phyloP scores from a whole-genome alignment of 352 stramenopile species.

The Sclerospora graminicola region DNA sequence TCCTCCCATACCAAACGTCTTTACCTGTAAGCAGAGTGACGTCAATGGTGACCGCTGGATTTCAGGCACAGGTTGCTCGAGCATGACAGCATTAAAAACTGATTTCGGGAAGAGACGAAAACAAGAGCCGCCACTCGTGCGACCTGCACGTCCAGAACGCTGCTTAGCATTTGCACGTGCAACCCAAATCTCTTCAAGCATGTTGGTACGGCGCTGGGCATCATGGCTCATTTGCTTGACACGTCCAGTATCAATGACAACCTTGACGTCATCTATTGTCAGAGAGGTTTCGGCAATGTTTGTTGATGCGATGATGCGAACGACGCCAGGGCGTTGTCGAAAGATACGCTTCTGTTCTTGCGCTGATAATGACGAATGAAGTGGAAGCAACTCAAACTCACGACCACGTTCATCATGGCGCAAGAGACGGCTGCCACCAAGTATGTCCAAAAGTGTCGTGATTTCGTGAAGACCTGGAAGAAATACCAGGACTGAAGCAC shows the following conservation, averaged over 20 bases:
- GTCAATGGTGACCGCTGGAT: conserved; percentile 94
- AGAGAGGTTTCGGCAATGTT: conserved; percentile 96
- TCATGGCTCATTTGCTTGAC: conserved; percentile 87
- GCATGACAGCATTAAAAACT: conserved; percentile 68
- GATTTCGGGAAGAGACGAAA: conserved; percentile 83
- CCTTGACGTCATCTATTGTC: conserved; percentile 91
- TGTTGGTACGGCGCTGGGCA: conserved; percentile 77
- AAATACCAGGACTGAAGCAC: conserved; percentile 92
- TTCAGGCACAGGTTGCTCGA: conserved; percentile 85
- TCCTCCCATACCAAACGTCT: conserved; percentile 72
- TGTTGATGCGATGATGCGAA: conserved; percentile 94
- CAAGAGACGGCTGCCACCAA: conserved; percentile 48
- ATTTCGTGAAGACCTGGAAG: conserved; percentile 93
- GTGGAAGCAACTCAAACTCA: conserved; percentile 70
- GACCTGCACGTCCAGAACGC: conserved; percentile 85
- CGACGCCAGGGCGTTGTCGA: conserved; percentile 32
- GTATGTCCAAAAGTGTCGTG: conserved; percentile 60
- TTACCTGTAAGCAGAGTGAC: conserved; percentile 93
- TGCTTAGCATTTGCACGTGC: conserved; percentile 88
- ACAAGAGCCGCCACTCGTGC: conserved; percentile 83
- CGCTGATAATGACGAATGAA: conserved; percentile 91
- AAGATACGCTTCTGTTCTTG: conserved; percentile 93
- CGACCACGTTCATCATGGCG: conserved; percentile 21
- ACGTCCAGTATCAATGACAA: conserved; percentile 95
- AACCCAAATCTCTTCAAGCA: conserved; percentile 85